Percentiles rank a stretch among this genome's conserved stretches.
Conservation (phyloP, 2,329 filamentous ascomycete genomes). For the Colletotrichum sublineola region DNA sequence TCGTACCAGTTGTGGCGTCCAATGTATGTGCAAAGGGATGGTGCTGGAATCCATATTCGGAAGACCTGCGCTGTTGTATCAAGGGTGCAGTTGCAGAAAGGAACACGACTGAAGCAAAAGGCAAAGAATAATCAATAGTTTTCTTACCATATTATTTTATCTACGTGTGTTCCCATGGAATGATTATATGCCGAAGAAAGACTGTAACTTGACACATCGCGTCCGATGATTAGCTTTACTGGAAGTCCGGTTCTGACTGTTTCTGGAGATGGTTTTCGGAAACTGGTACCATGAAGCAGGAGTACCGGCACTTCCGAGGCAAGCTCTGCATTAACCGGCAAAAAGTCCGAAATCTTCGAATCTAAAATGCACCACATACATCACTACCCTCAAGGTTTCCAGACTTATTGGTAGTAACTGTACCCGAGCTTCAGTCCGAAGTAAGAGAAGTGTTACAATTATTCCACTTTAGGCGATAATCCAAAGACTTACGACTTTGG, state of each 20-base stretch:
- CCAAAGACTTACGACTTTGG: background rate
- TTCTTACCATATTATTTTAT: background rate
- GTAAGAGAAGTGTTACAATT: background rate
- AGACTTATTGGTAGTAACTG: no score
- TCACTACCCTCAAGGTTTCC: no score
- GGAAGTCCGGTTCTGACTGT: background rate
- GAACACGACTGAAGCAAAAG: no score
- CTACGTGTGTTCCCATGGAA: background rate
- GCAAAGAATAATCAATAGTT: background rate
- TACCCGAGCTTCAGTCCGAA: background rate
- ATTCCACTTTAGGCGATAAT: no score
- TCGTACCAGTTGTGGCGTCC: conserved; percentile 4
- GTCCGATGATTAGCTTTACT: background rate
- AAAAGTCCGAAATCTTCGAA: no score
- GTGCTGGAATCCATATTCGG: conserved; percentile 19
- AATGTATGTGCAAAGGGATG: conserved; percentile 11
- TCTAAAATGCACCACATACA: no score
- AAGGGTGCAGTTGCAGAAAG: background rate
- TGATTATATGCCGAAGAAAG: background rate
- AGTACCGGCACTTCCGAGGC: background rate
- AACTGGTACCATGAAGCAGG: background rate
- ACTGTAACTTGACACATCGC: no score
- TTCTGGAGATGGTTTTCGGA: background rate
- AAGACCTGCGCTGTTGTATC: background rate
- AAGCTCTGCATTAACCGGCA: background rate